Percentiles rank a stretch among this genome's conserved stretches.
Conservation (phyloP, 148 eudicot genomes). For the Rhododendron mucronatum region DNA sequence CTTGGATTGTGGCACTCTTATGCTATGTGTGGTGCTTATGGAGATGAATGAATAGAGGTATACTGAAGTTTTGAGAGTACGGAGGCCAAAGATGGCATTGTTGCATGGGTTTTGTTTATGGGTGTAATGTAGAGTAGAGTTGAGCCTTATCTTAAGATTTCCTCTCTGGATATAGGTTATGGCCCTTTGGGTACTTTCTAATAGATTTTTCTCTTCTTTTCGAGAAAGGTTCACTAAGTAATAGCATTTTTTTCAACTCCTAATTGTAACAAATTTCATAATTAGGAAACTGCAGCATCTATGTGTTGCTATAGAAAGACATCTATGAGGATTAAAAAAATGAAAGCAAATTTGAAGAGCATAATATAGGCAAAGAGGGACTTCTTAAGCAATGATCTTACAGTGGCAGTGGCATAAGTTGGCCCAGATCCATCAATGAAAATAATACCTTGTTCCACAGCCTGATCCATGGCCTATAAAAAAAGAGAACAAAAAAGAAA, state of each 20-base stretch:
- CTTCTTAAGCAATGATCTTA: slow-evolving; percentile 37
- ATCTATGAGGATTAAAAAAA: not conserved
- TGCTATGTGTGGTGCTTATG: not conserved
- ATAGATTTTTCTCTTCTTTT: not conserved
- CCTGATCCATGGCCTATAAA: slow-evolving; percentile 69
- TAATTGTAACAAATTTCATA: not conserved
- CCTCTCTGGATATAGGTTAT: not conserved
- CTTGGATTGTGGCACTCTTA: not conserved
- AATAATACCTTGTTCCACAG: slow-evolving; percentile 66
- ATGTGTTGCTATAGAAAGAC: not conserved
- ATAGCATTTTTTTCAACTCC: not conserved
- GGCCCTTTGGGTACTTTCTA: not conserved
- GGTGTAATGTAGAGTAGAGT: not conserved
- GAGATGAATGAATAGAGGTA: not conserved
- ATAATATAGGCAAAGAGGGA: slow-evolving; percentile 9
- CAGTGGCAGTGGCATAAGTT: slow-evolving; percentile 93
- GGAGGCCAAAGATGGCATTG: not conserved
- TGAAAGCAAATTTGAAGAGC: not conserved
- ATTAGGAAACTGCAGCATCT: not conserved
- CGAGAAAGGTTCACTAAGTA: not conserved
- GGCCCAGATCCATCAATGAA: slow-evolving; percentile 91
- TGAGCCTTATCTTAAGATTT: not conserved
- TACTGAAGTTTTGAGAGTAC: not conserved
- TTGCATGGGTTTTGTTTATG: not conserved
- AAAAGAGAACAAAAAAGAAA: not conserved